Conservation (phyloP, 768 basidiomycete species). For the Psilocybe tampanensis region DNA sequence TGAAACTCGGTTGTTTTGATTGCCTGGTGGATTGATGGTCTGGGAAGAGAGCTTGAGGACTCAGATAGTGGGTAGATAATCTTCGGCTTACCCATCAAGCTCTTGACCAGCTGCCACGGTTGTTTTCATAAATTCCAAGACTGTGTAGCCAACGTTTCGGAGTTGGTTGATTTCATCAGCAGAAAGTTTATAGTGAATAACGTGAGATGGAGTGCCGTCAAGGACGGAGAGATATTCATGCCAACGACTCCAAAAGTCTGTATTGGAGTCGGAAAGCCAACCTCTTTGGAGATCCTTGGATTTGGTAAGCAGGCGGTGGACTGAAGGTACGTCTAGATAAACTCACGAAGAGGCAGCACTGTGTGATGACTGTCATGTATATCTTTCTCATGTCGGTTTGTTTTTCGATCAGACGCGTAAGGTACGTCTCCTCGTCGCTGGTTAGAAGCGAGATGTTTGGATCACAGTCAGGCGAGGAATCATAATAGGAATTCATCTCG, state of each 20-base stretch:
- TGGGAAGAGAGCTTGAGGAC: constrained; percentile 7
- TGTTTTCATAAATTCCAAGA: constrained; percentile 17
- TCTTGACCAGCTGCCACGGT: constrained; percentile 24
- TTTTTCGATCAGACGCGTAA: constrained; percentile 17
- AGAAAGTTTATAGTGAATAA: constrained; percentile 22
- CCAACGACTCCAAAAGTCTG: constrained; percentile 39
- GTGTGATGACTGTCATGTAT: constrained; percentile 32
- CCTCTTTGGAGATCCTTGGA: constrained; percentile 35
- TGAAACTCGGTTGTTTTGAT: constrained; percentile 10
- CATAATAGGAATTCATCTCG: constrained; percentile 29
- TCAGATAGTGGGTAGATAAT: background rate
- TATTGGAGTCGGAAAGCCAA: constrained; percentile 32
- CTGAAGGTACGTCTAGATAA: background rate
- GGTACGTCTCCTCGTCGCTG: constrained; percentile 21
- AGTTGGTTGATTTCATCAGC: constrained; percentile 17
- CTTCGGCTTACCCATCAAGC: constrained; percentile 15
- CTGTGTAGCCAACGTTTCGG: constrained; percentile 1
- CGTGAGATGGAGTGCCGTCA: constrained; percentile 18
- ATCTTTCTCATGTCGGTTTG: constrained; percentile 26
- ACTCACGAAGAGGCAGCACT: constrained; percentile 33
- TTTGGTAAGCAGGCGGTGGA: background rate
- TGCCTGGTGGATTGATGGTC: constrained; percentile 20
- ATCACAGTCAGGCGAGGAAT: constrained; percentile 11
- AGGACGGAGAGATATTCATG: constrained; percentile 43
- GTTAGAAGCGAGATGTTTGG: constrained; percentile 5